phyloP scores from a whole-genome alignment of 1,284 basidiomycete species.

The Puccinia polysora region DNA sequence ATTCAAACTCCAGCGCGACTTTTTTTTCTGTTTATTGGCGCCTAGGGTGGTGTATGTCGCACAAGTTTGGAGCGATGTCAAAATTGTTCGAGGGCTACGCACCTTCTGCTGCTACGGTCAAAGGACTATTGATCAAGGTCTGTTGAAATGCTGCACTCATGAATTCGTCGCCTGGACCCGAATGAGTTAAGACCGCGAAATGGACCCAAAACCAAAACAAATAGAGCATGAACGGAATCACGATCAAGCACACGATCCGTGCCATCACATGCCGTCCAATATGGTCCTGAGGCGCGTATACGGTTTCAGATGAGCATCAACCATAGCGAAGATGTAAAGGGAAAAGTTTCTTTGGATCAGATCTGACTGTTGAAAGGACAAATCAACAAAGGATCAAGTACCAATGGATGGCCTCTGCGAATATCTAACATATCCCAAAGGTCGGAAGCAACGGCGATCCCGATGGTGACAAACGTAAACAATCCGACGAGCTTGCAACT shows the following conservation, averaged over 20 bases:
- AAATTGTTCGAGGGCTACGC: slow-evolving; percentile 14
- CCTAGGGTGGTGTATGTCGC: neutral
- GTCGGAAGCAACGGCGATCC: slow-evolving; percentile 84
- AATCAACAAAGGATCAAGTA: slow-evolving; percentile 54
- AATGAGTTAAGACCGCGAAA: slow-evolving; percentile 81
- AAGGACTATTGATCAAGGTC: slow-evolving; percentile 83
- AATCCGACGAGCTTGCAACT: slow-evolving; percentile 98
- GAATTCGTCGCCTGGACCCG: slow-evolving; percentile 89
- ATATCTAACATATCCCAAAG: slow-evolving; percentile 91
- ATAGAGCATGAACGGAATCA: slow-evolving; percentile 82
- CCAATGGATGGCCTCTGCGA: slow-evolving; percentile 75
- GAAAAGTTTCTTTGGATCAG: neutral
- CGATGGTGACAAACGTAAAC: slow-evolving; percentile 82
- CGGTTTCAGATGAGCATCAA: no score
- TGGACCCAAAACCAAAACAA: slow-evolving; percentile 95
- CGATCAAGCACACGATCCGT: slow-evolving; percentile 77
- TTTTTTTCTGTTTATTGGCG: no score
- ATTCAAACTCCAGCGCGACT: no score
- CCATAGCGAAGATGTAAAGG: neutral
- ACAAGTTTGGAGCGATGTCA: slow-evolving; percentile 44
- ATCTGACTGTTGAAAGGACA: slow-evolving; percentile 5
- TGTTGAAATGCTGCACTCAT: slow-evolving; percentile 99
- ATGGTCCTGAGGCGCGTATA: slow-evolving; percentile 80
- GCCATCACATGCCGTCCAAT: slow-evolving; percentile 85
- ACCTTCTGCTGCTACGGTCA: slow-evolving; percentile 86